Base-by-base conservation (phyloP, 2,329 filamentous ascomycete species). In the Talaromyces islandicus region DNA sequence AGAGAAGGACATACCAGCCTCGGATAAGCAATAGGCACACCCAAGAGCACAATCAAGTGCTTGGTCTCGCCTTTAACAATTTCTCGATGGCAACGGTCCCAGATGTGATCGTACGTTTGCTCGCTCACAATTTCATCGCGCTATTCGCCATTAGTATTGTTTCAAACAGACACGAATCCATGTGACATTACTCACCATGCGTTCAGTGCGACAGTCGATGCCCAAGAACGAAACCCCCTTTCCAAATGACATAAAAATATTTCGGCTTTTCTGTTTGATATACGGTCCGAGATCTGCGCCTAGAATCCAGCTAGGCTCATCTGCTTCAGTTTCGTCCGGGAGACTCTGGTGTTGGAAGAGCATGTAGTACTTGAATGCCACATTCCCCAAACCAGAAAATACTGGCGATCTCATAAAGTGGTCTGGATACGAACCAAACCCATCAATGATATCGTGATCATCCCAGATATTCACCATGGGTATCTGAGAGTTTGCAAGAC, bases 381-480 rank as follows among this genome's bases (percentile, higher is more conserved):
- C 86, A 41, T 89, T 89, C 2, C 94, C 95, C 9, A 99, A 76
- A 0, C 95, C 94, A 2, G 88, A 88, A 71, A 99, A 96, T 0
- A 97, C 90, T 0, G 91, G 89, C 2, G 90, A 91, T 65, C 84
- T 85, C 91, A 97, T 97, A 69, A 96, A 94, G 65, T 90, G 86
- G 66, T 97, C 85, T 4, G 92, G 88, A 72, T 97, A 99, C 0
- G 92, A 96, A 7, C 94, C 94, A 71, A 88, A 99, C 0, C 95
- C 94, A 74, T 92, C 89, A 64, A 92, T 92, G 66, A 92, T 89
- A 66, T 94, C 90, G 71, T 97, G 94, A 68, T 97, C 94, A 73
- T 97, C 93, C 81, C 90, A 97, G 73, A 99, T 92, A 72, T 99
- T 99, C 68, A 99, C 85, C 92, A 97, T 97, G 9, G 94, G 92